Evolutionary conservation across 768 basidiomycete species (phyloP).

Genomic region (Tulasnella sp.): DNA sequence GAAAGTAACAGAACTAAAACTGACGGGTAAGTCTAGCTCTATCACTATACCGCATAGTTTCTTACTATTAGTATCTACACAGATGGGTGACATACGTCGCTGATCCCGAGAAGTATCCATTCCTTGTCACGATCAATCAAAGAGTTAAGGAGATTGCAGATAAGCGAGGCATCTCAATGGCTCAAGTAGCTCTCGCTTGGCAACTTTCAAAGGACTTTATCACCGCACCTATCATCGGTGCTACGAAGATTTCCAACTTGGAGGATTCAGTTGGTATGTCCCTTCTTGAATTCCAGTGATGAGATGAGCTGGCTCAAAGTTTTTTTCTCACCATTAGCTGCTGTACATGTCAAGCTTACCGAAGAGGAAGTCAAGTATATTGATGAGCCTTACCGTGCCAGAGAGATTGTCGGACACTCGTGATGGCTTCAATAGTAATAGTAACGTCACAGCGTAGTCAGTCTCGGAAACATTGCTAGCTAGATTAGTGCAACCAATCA

Average conservation of each 20-base stretch:
- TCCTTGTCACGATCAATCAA: neutral
- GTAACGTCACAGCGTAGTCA: neutral
- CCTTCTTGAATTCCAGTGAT: neutral
- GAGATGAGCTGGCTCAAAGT: neutral
- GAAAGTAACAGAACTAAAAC: neutral
- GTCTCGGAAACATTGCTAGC: neutral
- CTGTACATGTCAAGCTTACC: slow-evolving; percentile 19
- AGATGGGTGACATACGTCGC: neutral
- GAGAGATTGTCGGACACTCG: slow-evolving; percentile 22
- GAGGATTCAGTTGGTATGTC: neutral
- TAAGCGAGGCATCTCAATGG: neutral
- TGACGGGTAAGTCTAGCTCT: neutral
- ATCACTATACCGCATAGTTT: neutral
- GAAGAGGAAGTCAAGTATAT: slow-evolving; percentile 27
- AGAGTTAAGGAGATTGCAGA: neutral
- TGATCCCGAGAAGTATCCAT: neutral
- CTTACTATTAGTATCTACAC: neutral
- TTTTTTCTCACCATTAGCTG: neutral
- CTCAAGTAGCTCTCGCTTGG: neutral
- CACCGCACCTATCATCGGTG: neutral
- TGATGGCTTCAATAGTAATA: neutral
- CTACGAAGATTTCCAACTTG: neutral
- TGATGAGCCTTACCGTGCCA: slow-evolving; percentile 24
- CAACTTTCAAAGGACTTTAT: neutral
- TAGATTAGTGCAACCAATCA: neutral